These are phyloP conservation scores for Nicotiana tomentosiformis DNA, from an alignment of 257 asterid species.

Conservation along the genomic window DNA sequence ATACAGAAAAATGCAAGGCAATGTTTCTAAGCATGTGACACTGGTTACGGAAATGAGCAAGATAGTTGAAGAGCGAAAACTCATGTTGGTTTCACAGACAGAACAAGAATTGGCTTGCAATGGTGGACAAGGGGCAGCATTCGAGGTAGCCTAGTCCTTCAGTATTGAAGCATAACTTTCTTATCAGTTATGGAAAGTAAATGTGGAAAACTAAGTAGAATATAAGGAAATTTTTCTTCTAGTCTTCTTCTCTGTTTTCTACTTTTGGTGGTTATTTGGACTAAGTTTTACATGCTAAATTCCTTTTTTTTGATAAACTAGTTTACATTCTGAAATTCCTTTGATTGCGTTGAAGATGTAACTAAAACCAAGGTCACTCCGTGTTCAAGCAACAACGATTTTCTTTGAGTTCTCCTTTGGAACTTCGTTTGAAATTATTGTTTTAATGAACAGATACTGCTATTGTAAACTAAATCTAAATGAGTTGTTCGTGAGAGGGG, in stretches of 20 bases:
- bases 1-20: constrained; percentile 91
- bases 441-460: neutral
- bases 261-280: neutral
- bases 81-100: constrained; percentile 92
- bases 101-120: constrained; percentile 98
- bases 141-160: constrained; percentile 61
- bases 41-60: constrained; percentile 96
- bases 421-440: neutral
- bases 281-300: neutral
- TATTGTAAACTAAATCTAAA: neutral
- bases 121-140: constrained; percentile 99
- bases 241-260: neutral
- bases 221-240: neutral
- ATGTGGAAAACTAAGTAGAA: neutral
- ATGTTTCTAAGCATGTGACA: constrained; percentile 97
- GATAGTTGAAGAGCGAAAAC: constrained; percentile 89
- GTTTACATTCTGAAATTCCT: neutral
- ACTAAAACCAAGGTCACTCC: neutral
- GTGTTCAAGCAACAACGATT: neutral
- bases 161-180: constrained; percentile 3
- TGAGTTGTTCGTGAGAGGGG: neutral
- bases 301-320: neutral
- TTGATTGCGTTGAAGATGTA: neutral
- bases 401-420: neutral
- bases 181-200: neutral